Percentiles rank a stretch among this genome's conserved stretches.
These are phyloP conservation scores for Apiospora rasikravindrae DNA, from an alignment of 2,329 filamentous ascomycete genomes.

Conservation along the genomic window DNA sequence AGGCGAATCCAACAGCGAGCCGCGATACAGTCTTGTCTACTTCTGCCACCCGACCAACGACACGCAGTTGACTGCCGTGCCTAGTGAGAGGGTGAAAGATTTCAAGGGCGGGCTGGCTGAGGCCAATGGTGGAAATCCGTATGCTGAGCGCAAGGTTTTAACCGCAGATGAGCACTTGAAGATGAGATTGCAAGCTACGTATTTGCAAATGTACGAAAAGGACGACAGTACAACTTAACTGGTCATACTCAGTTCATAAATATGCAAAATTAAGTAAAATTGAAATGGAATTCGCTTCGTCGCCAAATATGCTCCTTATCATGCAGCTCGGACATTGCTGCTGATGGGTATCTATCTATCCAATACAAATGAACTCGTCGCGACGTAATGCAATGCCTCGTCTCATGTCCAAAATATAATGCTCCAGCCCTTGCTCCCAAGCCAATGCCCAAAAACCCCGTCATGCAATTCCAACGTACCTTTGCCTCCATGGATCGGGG, in stretches of 20 bases:
- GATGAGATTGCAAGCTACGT: conserved; percentile 65
- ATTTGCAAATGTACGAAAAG: conserved; percentile 55
- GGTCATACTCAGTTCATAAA: not conserved
- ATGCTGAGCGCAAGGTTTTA: conserved; percentile 59
- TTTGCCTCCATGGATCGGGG: conserved; percentile 49
- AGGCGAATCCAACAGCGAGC: conserved; percentile 54
- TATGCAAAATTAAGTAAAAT: not conserved
- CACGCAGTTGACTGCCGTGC: conserved; percentile 60
- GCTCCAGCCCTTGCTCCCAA: conserved; percentile 15
- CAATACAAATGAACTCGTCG: not conserved
- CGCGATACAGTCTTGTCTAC: conserved; percentile 70
- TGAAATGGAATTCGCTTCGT: not conserved
- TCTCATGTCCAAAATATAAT: conserved; percentile 15
- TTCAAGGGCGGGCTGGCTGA: conserved; percentile 34
- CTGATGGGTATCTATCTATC: not conserved
- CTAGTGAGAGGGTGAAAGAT: conserved; percentile 60
- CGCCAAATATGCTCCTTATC: not conserved
- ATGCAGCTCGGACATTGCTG: not conserved
- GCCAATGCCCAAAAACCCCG: conserved; percentile 8
- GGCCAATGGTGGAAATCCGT: conserved; percentile 46
- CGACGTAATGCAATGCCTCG: not conserved
- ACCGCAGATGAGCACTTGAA: conserved; percentile 69
- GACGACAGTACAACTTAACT: not conserved
- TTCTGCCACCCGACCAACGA: conserved; percentile 69
- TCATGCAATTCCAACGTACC: conserved; percentile 49